Evolutionary conservation across 2,329 filamentous ascomycete species (phyloP).

Genomic region (Colletotrichum euphorbiae): DNA sequence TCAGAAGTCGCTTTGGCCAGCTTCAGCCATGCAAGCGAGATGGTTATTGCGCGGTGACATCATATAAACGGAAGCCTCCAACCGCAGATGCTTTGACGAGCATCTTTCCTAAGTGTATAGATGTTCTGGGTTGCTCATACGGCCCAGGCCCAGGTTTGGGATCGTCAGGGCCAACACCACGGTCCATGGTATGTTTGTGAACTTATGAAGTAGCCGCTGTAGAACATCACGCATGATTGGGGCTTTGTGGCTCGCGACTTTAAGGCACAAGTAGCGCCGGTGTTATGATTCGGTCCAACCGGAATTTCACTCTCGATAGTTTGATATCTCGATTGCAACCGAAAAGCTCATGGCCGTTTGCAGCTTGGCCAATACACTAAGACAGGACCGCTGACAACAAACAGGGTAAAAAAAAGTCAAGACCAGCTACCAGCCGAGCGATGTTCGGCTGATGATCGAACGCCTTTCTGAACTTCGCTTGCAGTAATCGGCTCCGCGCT

Average conservation of each 20-base stretch:
- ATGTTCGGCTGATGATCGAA: too few species aligned
- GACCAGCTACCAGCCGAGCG: too few species aligned
- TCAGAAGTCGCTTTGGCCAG: slow-evolving; percentile 57
- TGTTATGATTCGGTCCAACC: slow-evolving; percentile 50
- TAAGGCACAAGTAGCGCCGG: slow-evolving; percentile 56
- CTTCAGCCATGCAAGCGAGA: slow-evolving; percentile 44
- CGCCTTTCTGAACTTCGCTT: background rate
- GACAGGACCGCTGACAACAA: too few species aligned
- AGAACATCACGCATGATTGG: slow-evolving; percentile 61
- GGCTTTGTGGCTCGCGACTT: slow-evolving; percentile 54
- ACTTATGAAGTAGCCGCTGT: slow-evolving; percentile 63
- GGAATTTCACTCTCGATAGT: background rate
- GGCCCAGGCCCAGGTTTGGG: slow-evolving; percentile 42
- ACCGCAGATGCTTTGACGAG: slow-evolving; percentile 61
- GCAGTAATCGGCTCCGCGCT: background rate
- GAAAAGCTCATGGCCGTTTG: too few species aligned
- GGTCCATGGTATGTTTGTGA: slow-evolving; percentile 55
- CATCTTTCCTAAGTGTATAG: slow-evolving; percentile 60
- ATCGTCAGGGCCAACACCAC: slow-evolving; percentile 44
- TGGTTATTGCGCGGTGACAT: background rate
- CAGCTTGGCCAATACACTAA: too few species aligned
- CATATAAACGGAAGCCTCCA: slow-evolving; percentile 62
- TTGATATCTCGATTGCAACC: background rate
- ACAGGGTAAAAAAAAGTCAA: too few species aligned
- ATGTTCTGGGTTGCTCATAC: slow-evolving; percentile 56